These are phyloP conservation scores for Podaxis pistillaris DNA, from an alignment of 768 basidiomycete genomes.

Conservation along the genomic window DNA sequence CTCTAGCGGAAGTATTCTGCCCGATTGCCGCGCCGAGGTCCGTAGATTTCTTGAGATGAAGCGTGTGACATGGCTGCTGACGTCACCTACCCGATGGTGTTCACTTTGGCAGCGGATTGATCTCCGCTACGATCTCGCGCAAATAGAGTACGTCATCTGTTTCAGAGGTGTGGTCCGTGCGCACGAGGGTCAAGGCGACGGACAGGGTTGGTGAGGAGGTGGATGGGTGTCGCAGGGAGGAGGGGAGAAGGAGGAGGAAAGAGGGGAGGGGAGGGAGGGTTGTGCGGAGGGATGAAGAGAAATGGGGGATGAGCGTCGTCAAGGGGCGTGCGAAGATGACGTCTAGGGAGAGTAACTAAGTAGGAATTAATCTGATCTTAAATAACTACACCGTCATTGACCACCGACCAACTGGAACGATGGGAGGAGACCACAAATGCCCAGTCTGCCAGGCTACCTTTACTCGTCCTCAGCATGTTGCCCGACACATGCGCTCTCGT, in stretches of 20 bases:
- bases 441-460: conserved; percentile 87
- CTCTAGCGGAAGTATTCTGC: conserved; percentile 81
- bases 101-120: conserved; percentile 44
- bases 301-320: conserved; percentile 8
- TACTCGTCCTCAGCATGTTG: conserved; percentile 87
- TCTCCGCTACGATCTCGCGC: conserved; percentile 56
- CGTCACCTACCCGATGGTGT: conserved; percentile 16
- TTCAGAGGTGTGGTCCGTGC: conserved; percentile 4
- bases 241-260: neutral
- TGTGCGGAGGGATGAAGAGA: neutral
- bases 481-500: conserved; percentile 90
- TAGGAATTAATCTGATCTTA: conserved; percentile 14
- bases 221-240: neutral
- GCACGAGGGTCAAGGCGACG: neutral
- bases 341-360: conserved; percentile 16
- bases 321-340: conserved; percentile 15
- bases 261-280: neutral
- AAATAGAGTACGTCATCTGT: conserved; percentile 28
- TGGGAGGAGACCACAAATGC: conserved; percentile 86
- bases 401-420: conserved; percentile 26
- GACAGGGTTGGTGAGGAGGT: neutral
- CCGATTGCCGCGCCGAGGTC: conserved; percentile 87
- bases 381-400: conserved; percentile 14
- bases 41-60: conserved; percentile 22
- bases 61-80: conserved; percentile 7